Conservation (phyloP, 768 basidiomycete genomes). For the Termitomyces heimii region DNA sequence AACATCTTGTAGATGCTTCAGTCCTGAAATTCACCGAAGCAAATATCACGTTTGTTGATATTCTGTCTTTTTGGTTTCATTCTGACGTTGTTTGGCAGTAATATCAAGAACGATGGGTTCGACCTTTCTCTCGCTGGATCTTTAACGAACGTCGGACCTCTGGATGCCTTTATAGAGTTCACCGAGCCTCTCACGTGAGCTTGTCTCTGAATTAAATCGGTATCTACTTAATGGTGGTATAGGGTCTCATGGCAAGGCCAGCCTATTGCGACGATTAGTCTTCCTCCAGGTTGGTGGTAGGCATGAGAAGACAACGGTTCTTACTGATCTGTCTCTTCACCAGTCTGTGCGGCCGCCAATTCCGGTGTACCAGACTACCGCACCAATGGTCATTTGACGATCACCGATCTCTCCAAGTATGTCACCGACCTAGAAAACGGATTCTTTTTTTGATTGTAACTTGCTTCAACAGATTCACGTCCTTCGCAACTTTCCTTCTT, state of each 20-base stretch:
- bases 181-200: slow-evolving; percentile 52
- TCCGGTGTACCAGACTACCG: slow-evolving; percentile 59
- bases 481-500: slow-evolving; percentile 58
- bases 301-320: not conserved
- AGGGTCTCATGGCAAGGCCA: slow-evolving; percentile 62
- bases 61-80: not conserved
- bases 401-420: slow-evolving; percentile 45
- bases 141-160: slow-evolving; percentile 56
- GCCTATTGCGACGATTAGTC: slow-evolving; percentile 55
- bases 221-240: not conserved
- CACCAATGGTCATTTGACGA: slow-evolving; percentile 45
- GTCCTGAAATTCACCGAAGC: slow-evolving; percentile 48
- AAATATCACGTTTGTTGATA: slow-evolving; percentile 44
- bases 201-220: not conserved
- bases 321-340: not conserved
- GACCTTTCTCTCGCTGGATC: slow-evolving; percentile 55
- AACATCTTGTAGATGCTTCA: slow-evolving; percentile 56
- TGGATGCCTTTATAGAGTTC: slow-evolving; percentile 67
- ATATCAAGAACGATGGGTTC: slow-evolving; percentile 57
- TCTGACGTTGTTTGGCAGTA: slow-evolving; percentile 21
- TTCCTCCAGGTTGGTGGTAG: slow-evolving; percentile 44
- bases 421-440: slow-evolving; percentile 15
- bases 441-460: not conserved
- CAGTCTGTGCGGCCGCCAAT: slow-evolving; percentile 66
- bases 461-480: slow-evolving; percentile 42